Conservation (phyloP, 768 basidiomycete species). For the Leucocoprinus birnbaumii region DNA sequence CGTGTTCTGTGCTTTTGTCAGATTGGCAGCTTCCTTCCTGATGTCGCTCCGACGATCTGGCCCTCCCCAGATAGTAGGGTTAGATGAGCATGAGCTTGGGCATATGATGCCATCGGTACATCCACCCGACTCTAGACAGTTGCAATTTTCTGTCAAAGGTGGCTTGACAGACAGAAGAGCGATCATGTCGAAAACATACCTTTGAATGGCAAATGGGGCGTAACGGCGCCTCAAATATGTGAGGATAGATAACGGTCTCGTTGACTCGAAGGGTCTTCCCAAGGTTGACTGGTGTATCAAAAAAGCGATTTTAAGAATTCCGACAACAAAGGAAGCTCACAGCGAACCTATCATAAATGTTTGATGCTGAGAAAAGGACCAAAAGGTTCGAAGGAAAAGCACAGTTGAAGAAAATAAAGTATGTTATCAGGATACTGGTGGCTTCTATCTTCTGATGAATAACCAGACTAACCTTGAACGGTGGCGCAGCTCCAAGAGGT, state of each 20-base stretch:
- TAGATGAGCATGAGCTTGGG: neutral
- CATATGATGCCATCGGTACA: neutral
- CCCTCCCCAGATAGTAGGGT: no score
- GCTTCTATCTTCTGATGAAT: neutral
- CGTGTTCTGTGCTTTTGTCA: no score
- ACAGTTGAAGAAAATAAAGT: neutral
- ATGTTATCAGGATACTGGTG: neutral
- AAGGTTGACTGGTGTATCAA: neutral
- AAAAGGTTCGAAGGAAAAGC: neutral
- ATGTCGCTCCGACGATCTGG: no score
- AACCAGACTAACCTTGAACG: constrained; percentile 1
- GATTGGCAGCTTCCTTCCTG: no score
- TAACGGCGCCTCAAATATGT: no score
- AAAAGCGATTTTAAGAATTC: neutral
- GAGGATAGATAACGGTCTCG: no score
- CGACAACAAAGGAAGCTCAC: constrained; percentile 1
- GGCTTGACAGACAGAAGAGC: neutral
- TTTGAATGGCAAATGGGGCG: no score
- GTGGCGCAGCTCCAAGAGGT: neutral
- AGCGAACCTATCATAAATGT: neutral
- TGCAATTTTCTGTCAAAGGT: neutral
- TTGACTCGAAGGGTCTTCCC: no score
- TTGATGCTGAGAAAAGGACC: neutral
- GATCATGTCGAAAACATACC: no score
- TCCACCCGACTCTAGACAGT: neutral